Conservation (phyloP, 768 basidiomycete species). For the Calocybe gangraenosa region DNA sequence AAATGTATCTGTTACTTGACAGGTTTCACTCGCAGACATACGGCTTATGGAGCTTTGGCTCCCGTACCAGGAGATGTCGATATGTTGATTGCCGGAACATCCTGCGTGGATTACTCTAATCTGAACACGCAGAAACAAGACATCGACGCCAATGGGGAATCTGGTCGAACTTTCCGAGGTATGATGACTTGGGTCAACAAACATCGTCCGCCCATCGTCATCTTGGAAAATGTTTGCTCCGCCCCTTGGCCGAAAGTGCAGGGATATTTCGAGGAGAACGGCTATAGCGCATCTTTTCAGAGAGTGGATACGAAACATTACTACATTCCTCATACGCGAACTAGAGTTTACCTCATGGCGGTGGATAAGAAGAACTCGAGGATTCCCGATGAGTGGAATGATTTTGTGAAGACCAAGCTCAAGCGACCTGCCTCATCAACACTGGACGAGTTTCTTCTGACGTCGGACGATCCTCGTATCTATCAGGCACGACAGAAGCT, state of each 20-base stretch:
- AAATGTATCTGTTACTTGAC: constrained; percentile 2
- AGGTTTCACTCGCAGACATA: constrained; percentile 51
- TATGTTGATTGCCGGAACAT: constrained; percentile 89
- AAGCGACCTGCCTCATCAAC: constrained; percentile 85
- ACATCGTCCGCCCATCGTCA: constrained; percentile 86
- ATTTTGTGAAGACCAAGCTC: constrained; percentile 54
- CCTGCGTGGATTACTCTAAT: constrained; percentile 96
- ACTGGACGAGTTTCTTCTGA: constrained; percentile 87
- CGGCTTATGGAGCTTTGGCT: constrained; percentile 85
- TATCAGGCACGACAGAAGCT: constrained; percentile 85
- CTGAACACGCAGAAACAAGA: constrained; percentile 91
- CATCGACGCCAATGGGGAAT: constrained; percentile 87
- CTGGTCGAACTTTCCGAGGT: constrained; percentile 88
- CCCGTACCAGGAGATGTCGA: constrained; percentile 90
- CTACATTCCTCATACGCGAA: constrained; percentile 94
- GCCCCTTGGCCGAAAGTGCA: constrained; percentile 85
- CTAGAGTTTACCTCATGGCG: constrained; percentile 83
- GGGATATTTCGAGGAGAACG: constrained; percentile 66
- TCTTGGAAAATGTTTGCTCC: constrained; percentile 90
- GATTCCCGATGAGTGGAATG: constrained; percentile 68
- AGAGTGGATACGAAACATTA: constrained; percentile 85
- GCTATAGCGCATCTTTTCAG: constrained; percentile 67
- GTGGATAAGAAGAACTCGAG: constrained; percentile 58
- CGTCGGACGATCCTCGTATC: constrained; percentile 88
- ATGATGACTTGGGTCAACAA: constrained; percentile 92